Conservation (phyloP, 208 protist species). For the Trichomonas vaginalis region DNA sequence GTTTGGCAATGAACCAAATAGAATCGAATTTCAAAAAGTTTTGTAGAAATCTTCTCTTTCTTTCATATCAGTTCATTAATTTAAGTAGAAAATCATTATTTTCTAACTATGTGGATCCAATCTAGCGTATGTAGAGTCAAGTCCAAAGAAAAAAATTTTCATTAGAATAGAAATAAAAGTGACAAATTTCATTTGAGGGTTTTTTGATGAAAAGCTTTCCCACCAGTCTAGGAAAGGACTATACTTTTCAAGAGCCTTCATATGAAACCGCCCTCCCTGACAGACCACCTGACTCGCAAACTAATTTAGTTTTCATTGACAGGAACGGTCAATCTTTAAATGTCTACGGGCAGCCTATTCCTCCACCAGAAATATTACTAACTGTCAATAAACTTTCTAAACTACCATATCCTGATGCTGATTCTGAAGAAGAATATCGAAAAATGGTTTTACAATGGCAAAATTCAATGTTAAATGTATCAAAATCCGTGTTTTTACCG, state of each 20-base stretch:
- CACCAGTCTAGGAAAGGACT: not conserved
- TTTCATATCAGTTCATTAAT: too few species aligned
- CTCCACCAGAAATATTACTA: not conserved
- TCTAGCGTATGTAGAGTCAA: too few species aligned
- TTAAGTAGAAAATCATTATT: too few species aligned
- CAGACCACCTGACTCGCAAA: not conserved
- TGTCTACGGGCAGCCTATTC: not conserved
- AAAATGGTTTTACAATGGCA: not conserved
- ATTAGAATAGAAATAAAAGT: too few species aligned
- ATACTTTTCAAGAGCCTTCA: not conserved
- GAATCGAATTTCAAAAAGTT: too few species aligned
- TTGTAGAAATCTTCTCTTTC: too few species aligned
- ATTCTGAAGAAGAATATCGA: not conserved
- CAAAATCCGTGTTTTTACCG: not conserved
- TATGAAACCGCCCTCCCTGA: not conserved
- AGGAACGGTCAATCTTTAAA: not conserved
- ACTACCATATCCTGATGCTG: not conserved
- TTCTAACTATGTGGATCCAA: too few species aligned
- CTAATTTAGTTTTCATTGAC: not conserved
- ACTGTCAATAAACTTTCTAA: not conserved
- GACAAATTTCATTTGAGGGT: not conserved
- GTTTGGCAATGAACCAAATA: too few species aligned
- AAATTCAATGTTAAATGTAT: not conserved
- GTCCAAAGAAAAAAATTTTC: too few species aligned
- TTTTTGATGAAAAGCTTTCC: not conserved